Base-by-base conservation (phyloP, 768 basidiomycete genomes). In the Paxillus ammoniavirescens region DNA sequence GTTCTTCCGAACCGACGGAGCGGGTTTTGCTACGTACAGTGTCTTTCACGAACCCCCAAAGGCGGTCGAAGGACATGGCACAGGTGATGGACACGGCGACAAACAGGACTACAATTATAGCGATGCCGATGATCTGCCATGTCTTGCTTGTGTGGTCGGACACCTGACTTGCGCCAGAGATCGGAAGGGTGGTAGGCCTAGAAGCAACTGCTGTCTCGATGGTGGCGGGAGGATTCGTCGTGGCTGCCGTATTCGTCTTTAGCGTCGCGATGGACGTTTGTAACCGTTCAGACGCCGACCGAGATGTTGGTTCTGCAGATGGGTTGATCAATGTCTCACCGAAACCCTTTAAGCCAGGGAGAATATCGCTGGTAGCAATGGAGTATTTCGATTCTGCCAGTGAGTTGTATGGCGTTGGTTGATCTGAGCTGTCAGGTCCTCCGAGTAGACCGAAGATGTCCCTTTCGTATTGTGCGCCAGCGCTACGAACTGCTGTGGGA, bases 71-170 rank as follows among this genome's bases (percentile, higher is more conserved):
- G 70, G 85, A 89, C 28, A 84, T 77, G 50, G 82, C 71, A 8
- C 77, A 71, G 46, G 88, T 73, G 58, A 86, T 77, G 47, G 79
- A 69, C 3, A 72, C 74, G 26, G 76, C 83, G 48, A 89, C 72
- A 36, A 81, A 74, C 45, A 77, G 82, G 60, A 90, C 75, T n/a
- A 78, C 74, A 55, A 87, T 80, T 51, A 87, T 77, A 12, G 79
- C 77, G 53, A 89, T 80, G 17, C 88, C 87, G 49, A 89, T 77
- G 42, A 86, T 77, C 68, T 86, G 85, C 87, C 87, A 89, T 62
- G 74, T 76, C 18, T 77, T 71, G 61, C 78, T 80, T 17, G 65
- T 73, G 14, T 72, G 72, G 26, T 77, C 72, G 30, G 71, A 73
- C 14, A 45, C 5, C 12, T 55, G 54, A 47, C 49, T 51, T 47